Conservation (phyloP, 495 filamentous ascomycete species). For the Amorphotheca resinae region DNA sequence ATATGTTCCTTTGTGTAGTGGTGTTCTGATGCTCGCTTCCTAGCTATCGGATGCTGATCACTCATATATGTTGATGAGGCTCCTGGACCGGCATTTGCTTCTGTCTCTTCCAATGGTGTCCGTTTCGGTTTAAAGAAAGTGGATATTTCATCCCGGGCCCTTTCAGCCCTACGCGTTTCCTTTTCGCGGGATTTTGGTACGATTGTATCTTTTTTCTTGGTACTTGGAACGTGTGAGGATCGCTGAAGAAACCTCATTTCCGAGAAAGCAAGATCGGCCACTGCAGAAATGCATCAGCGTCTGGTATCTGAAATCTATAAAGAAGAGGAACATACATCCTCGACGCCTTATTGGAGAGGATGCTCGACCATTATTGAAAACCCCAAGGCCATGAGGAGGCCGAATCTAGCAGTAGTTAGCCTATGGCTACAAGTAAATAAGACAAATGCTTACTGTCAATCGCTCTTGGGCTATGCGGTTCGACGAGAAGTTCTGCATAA, state of each 20-base stretch:
- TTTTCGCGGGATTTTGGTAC: slow-evolving; percentile 16
- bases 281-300: slow-evolving; percentile 23
- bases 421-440: slow-evolving; percentile 1
- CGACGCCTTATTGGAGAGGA: slow-evolving; percentile 32
- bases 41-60: not conserved
- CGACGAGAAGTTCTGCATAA: slow-evolving; percentile 52
- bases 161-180: slow-evolving; percentile 17
- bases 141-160: slow-evolving; percentile 28
- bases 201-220: not conserved
- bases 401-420: slow-evolving; percentile 37
- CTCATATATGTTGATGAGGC: not conserved
- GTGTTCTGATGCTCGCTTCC: not conserved
- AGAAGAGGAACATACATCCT: slow-evolving; percentile 7
- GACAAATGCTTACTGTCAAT: slow-evolving; percentile 42
- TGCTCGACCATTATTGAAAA: slow-evolving; percentile 60
- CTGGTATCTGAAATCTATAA: not conserved
- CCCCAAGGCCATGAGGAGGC: slow-evolving; percentile 38
- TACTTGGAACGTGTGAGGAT: slow-evolving; percentile 3
- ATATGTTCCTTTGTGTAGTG: not conserved
- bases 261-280: slow-evolving; percentile 54
- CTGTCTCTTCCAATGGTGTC: slow-evolving; percentile 2
- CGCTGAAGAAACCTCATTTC: slow-evolving; percentile 49
- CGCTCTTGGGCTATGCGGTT: slow-evolving; percentile 48
- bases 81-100: not conserved
- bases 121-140: slow-evolving; percentile 26